Evolutionary conservation across 495 filamentous ascomycete species (phyloP).

Genomic region (Penicillium goetzii): DNA sequence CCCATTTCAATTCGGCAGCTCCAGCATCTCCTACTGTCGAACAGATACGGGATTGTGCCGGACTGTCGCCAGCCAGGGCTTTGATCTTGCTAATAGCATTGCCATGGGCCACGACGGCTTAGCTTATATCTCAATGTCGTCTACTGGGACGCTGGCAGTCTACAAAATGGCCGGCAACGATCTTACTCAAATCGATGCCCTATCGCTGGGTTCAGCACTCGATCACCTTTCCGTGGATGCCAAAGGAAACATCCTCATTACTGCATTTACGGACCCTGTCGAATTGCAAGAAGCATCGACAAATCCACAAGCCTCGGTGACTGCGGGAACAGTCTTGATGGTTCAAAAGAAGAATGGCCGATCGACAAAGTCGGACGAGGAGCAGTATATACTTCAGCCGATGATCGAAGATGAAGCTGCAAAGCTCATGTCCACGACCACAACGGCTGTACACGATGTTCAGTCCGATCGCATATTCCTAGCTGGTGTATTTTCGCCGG

Average conservation of each 20-base stretch:
- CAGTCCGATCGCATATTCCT: constrained; percentile 16
- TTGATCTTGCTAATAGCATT: constrained; percentile 15
- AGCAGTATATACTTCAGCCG: constrained; percentile 2
- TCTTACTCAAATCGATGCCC: not conserved
- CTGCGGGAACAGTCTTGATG: constrained; percentile 7
- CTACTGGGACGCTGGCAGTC: not conserved
- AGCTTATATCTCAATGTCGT: constrained; percentile 7
- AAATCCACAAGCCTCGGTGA: not conserved
- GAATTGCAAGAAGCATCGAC: constrained; percentile 8
- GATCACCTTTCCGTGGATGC: constrained; percentile 18
- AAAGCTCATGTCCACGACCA: constrained; percentile 14
- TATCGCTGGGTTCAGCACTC: constrained; percentile 2
- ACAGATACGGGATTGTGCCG: constrained; percentile 16
- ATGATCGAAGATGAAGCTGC: constrained; percentile 15
- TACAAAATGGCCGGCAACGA: constrained; percentile 1
- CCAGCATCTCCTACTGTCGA: constrained; percentile 14
- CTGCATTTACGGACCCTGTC: constrained; percentile 11
- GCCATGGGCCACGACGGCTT: constrained; percentile 8
- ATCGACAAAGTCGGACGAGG: not conserved
- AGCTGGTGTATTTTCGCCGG: constrained; percentile 13
- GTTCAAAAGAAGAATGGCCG: constrained; percentile 3
- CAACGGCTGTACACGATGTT: constrained; percentile 17
- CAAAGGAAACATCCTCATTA: constrained; percentile 12
- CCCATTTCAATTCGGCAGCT: constrained; percentile 1
- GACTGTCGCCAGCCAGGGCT: constrained; percentile 8